Evolutionary conservation across 2,329 filamentous ascomycete species (phyloP).

Genomic region (Monilinia vaccinii-corymbosi): DNA sequence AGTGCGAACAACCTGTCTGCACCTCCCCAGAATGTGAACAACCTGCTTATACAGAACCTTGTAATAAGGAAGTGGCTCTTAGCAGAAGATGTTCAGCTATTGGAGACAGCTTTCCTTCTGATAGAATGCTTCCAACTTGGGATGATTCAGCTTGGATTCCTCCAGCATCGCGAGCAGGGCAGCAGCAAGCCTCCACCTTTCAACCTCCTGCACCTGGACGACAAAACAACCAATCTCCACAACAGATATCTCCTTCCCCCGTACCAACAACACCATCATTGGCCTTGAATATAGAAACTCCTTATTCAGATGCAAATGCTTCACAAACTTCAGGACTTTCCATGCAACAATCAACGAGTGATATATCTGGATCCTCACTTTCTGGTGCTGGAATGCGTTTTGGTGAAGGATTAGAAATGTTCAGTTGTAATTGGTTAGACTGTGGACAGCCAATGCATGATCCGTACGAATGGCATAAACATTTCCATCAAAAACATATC

Average conservation of each 20-base stretch:
- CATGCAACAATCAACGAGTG: not conserved
- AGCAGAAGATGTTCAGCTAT: slow-evolving; percentile 8
- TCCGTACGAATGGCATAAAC: slow-evolving; percentile 20
- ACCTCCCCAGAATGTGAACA: slow-evolving; percentile 16
- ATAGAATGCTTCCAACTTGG: slow-evolving; percentile 7
- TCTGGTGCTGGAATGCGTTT: slow-evolving; percentile 18
- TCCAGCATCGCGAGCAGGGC: slow-evolving; percentile 1
- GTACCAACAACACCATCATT: slow-evolving; percentile 18
- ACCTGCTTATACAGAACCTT: slow-evolving; percentile 17
- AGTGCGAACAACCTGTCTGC: slow-evolving; percentile 19
- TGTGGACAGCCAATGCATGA: slow-evolving; percentile 20
- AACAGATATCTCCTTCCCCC: slow-evolving; percentile 6
- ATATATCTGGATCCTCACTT: not conserved
- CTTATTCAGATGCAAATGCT: not conserved
- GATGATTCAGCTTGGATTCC: slow-evolving; percentile 11
- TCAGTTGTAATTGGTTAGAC: slow-evolving; percentile 24
- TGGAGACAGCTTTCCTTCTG: not conserved
- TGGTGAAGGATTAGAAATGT: slow-evolving; percentile 4
- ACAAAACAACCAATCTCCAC: not conserved
- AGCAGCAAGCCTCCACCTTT: not conserved
- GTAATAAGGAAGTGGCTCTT: slow-evolving; percentile 13
- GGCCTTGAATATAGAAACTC: slow-evolving; percentile 10
- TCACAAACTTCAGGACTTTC: not conserved
- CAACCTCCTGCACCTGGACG: not conserved
- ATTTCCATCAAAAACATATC: slow-evolving; percentile 25